Evolutionary conservation across 192 early-diverging fungal genomes (phyloP).

Genomic region (Fimicolochytrium jonesii): DNA sequence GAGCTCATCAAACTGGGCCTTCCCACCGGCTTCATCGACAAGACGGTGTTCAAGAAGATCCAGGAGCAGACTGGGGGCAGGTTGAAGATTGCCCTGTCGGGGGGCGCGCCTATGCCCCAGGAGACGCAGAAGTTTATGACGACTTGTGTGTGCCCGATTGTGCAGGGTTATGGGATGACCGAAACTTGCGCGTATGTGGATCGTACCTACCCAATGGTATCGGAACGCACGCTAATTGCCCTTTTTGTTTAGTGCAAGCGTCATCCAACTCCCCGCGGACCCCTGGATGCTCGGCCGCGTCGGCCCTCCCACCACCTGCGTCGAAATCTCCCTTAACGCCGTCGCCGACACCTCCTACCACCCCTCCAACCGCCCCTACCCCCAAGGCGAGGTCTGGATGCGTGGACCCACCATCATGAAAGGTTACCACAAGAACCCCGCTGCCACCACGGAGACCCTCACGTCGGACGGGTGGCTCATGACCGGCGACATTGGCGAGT

Average conservation of each 20-base stretch:
- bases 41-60: conserved; percentile 79
- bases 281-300: conserved; percentile 51
- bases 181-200: conserved; percentile 76
- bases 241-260: too few relatives aligned
- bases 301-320: conserved; percentile 70
- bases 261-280: conserved; percentile 25
- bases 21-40: conserved; percentile 64
- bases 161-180: conserved; percentile 86
- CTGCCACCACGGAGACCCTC: conserved; percentile 68
- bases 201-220: too few relatives aligned
- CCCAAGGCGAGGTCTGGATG: conserved; percentile 79
- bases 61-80: conserved; percentile 80
- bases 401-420: conserved; percentile 86
- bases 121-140: conserved; percentile 84
- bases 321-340: conserved; percentile 75
- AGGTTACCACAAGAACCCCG: conserved; percentile 76
- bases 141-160: conserved; percentile 68
- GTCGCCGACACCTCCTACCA: conserved; percentile 38
- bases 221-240: too few relatives aligned
- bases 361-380: conserved; percentile 25
- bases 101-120: conserved; percentile 82
- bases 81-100: conserved; percentile 73
- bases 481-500: conserved; percentile 71
- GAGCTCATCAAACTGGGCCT: conserved; percentile 58
- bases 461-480: conserved; percentile 73